Conservation (phyloP, 345 rosid genomes). For the Camelina laxa region DNA sequence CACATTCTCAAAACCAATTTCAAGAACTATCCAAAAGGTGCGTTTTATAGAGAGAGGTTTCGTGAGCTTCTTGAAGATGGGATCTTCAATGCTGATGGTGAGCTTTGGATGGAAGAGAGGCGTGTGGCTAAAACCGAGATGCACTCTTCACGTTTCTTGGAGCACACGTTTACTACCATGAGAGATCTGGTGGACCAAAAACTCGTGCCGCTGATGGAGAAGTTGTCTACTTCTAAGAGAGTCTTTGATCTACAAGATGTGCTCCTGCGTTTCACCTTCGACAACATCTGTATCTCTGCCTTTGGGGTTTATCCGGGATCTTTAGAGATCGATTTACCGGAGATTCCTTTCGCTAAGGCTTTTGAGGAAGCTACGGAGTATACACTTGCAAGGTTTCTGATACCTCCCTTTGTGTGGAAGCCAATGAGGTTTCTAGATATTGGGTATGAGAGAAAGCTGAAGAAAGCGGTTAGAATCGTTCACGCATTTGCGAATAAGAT, state of each 20-base stretch:
- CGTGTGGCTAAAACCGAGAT: constrained; percentile 55
- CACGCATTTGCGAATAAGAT: constrained; percentile 64
- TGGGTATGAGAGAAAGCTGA: constrained; percentile 68
- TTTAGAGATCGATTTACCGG: constrained; percentile 55
- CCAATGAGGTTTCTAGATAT: constrained; percentile 61
- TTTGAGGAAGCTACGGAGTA: constrained; percentile 82
- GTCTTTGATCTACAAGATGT: constrained; percentile 74
- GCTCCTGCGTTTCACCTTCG: constrained; percentile 78
- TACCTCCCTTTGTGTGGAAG: constrained; percentile 74
- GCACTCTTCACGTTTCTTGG: constrained; percentile 63
- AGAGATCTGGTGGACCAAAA: constrained; percentile 59
- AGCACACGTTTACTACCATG: constrained; percentile 53
- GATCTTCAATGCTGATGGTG: constrained; percentile 69
- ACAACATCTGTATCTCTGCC: constrained; percentile 69
- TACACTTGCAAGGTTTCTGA: constrained; percentile 60
- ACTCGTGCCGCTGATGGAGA: constrained; percentile 58
- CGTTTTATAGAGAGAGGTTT: constrained; percentile 62
- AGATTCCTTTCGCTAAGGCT: constrained; percentile 75
- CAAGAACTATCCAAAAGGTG: constrained; percentile 73
- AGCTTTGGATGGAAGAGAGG: constrained; percentile 70
- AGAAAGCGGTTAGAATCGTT: constrained; percentile 56
- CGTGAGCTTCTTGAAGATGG: constrained; percentile 76
- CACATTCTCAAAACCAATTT: constrained; percentile 69
- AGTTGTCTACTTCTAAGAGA: constrained; percentile 43
- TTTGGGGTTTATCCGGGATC: constrained; percentile 80